phyloP scores from a whole-genome alignment of 2,329 filamentous ascomycete species.

The Penicillium sp. region DNA sequence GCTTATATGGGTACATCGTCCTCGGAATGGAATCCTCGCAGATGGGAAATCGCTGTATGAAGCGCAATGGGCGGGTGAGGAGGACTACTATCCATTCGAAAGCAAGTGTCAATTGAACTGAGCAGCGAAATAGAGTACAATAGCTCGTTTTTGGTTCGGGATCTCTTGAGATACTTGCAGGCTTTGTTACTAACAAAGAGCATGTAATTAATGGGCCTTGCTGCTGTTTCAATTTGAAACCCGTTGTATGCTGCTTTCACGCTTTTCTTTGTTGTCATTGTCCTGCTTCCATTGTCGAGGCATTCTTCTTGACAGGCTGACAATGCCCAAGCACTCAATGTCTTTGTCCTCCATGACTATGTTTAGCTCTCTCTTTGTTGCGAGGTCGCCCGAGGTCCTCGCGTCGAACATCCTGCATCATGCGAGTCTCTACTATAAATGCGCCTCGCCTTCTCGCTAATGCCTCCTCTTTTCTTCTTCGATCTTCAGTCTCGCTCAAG shows the following conservation, averaged over 20 bases:
- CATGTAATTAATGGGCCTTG: no score
- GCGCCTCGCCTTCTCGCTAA: neutral
- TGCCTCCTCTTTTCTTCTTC: neutral
- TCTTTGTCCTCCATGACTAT: neutral
- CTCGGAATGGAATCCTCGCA: neutral
- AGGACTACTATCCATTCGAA: neutral
- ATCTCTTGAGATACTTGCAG: neutral
- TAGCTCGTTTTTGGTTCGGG: neutral
- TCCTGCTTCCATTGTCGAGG: neutral
- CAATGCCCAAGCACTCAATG: no score
- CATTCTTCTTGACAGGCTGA: neutral
- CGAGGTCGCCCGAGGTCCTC: neutral
- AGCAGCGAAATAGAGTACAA: neutral
- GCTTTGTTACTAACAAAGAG: no score
- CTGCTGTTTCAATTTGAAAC: neutral
- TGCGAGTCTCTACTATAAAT: neutral
- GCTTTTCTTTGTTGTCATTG: neutral
- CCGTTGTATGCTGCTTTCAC: neutral
- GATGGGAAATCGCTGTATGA: neutral
- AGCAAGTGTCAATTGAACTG: neutral
- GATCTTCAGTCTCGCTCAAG: neutral
- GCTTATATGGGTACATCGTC: neutral
- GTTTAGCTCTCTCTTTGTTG: neutral
- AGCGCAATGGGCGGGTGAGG: neutral
- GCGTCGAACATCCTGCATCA: neutral